A percentile compares a stretch with the other conserved stretches of the same genome.
Conservation (phyloP, 2,329 filamentous ascomycete genomes). For the Ophiostoma novo-ulmi region DNA sequence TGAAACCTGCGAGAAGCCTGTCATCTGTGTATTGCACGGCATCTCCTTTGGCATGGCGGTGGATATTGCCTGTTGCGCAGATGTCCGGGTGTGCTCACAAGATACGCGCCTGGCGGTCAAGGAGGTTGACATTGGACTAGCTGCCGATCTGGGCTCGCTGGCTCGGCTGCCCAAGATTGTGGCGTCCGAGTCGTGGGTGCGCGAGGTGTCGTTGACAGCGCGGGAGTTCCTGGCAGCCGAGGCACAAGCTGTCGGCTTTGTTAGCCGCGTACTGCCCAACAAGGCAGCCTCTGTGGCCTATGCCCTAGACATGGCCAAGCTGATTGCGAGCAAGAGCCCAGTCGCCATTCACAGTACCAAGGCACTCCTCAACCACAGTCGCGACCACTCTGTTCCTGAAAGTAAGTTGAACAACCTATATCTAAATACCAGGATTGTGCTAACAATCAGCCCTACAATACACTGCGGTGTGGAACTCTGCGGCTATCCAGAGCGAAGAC, state of each 20-base stretch:
- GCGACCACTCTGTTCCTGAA: slow-evolving; percentile 72
- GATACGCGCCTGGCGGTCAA: slow-evolving; percentile 65
- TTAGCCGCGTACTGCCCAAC: slow-evolving; percentile 57
- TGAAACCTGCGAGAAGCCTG: slow-evolving; percentile 87
- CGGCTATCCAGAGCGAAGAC: slow-evolving; percentile 75
- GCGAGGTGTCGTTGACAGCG: slow-evolving; percentile 69
- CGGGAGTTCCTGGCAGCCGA: slow-evolving; percentile 65
- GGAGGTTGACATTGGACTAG: slow-evolving; percentile 76
- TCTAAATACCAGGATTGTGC: neutral
- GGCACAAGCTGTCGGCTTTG: slow-evolving; percentile 64
- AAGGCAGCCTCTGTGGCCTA: slow-evolving; percentile 60
- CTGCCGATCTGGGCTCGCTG: slow-evolving; percentile 73
- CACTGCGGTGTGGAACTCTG: slow-evolving; percentile 82
- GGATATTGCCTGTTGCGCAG: slow-evolving; percentile 64
- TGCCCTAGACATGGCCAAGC: slow-evolving; percentile 57
- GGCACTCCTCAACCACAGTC: slow-evolving; percentile 74
- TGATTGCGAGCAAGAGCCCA: slow-evolving; percentile 76
- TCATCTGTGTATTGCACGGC: slow-evolving; percentile 76
- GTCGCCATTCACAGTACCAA: slow-evolving; percentile 85
- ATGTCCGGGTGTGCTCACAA: slow-evolving; percentile 61
- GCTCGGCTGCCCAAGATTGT: slow-evolving; percentile 68
- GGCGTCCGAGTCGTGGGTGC: slow-evolving; percentile 67
- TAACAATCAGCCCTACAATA: slow-evolving; percentile 61
- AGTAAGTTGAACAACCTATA: slow-evolving; percentile 45
- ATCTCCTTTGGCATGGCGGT: slow-evolving; percentile 73